These are phyloP conservation scores for Diutina neorugosa DNA, from an alignment of 1,139 yeast species.

Conservation along the genomic window DNA sequence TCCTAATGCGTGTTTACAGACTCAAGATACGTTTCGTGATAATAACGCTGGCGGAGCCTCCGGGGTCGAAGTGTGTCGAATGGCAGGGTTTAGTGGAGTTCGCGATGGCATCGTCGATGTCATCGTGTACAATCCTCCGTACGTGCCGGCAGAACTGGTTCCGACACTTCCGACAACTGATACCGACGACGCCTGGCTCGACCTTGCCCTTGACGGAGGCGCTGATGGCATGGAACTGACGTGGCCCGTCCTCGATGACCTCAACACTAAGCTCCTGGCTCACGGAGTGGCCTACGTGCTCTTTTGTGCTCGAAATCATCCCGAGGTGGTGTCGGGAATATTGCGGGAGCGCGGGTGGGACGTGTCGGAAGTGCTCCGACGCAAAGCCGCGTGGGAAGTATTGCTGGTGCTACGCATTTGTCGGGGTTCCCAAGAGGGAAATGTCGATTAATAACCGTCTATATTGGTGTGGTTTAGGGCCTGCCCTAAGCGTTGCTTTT, in stretches of 20 bases:
- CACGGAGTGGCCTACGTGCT: slow-evolving; percentile 70
- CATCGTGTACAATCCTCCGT: slow-evolving; percentile 86
- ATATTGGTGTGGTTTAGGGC: background rate
- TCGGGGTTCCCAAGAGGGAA: background rate
- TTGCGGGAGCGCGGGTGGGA: slow-evolving; percentile 48
- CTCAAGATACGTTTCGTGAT: slow-evolving; percentile 30
- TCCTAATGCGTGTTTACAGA: slow-evolving; percentile 51
- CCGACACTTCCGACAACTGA: slow-evolving; percentile 40
- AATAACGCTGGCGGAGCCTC: slow-evolving; percentile 23
- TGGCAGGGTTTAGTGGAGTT: slow-evolving; percentile 43
- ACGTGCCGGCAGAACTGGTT: slow-evolving; percentile 72
- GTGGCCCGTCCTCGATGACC: slow-evolving; percentile 39
- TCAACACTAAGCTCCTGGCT: slow-evolving; percentile 35
- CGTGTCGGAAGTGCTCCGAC: slow-evolving; percentile 34
- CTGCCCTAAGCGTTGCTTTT: background rate
- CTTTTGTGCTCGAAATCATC: slow-evolving; percentile 82
- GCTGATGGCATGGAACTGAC: slow-evolving; percentile 83
- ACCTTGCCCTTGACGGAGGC: slow-evolving; percentile 84
- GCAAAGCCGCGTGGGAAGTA: slow-evolving; percentile 98
- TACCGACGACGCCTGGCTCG: slow-evolving; percentile 58
- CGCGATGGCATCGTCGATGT: slow-evolving; percentile 66
- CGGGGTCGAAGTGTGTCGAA: slow-evolving; percentile 43
- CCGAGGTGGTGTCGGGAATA: slow-evolving; percentile 38
- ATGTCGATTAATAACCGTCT: background rate
- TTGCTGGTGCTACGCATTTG: slow-evolving; percentile 52